These are phyloP conservation scores for Apophysomyces ossiformis DNA, from an alignment of 371 early-diverging fungal species.

Conservation along the genomic window DNA sequence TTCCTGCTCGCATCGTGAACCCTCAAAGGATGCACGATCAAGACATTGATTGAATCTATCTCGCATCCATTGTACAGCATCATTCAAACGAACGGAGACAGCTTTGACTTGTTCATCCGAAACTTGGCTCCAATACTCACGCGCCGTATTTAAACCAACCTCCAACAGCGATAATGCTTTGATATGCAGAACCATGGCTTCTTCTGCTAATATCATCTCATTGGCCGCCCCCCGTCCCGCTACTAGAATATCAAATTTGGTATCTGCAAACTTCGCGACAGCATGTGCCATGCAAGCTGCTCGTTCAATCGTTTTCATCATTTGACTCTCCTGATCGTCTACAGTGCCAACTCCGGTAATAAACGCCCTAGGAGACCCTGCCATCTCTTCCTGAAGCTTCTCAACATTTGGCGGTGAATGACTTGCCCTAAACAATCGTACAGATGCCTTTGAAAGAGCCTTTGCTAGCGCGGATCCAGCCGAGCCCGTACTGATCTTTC, in stretches of 20 bases:
- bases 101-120: conserved; percentile 27
- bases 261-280: conserved; percentile 64
- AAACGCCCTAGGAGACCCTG: conserved; percentile 42
- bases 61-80: conserved; percentile 87
- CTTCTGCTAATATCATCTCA: conserved; percentile 55
- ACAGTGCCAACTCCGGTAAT: conserved; percentile 27
- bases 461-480: conserved; percentile 63
- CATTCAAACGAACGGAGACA: conserved; percentile 52
- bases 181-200: conserved; percentile 77
- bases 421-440: conserved; percentile 62
- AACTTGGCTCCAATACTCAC: conserved; percentile 68
- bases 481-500: conserved; percentile 44
- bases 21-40: conserved; percentile 75
- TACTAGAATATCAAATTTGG: conserved; percentile 51
- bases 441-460: conserved; percentile 64
- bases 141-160: conserved; percentile 73
- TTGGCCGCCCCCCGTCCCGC: conserved; percentile 12
- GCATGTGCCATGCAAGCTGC: conserved; percentile 70
- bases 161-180: conserved; percentile 78
- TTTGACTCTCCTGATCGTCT: conserved; percentile 41
- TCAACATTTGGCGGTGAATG: conserved; percentile 52
- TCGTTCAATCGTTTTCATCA: conserved; percentile 58
- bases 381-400: conserved; percentile 18
- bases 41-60: conserved; percentile 86
- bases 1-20: conserved; percentile 48